A percentile compares a stretch with the other conserved stretches of the same genome.
phyloP scores from a whole-genome alignment of 352 stramenopile genomes.

The Globisporangium irregulare region DNA sequence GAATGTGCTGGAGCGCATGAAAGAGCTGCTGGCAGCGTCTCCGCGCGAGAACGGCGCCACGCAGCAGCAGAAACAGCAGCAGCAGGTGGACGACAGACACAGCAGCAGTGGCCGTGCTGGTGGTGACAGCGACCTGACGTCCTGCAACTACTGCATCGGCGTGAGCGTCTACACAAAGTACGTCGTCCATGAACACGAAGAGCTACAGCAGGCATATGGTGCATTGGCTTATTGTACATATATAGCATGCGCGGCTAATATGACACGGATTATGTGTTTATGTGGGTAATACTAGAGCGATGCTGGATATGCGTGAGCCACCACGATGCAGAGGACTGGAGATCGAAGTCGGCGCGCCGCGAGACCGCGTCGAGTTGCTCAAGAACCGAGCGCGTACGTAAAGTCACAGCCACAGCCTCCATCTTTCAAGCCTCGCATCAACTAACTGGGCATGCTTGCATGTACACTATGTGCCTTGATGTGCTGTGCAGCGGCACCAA shows the following conservation, averaged over 20 bases:
- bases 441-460: not conserved
- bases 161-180: constrained; percentile 72
- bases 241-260: not conserved
- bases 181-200: not conserved
- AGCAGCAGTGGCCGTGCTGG: not conserved
- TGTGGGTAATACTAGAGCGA: constrained; percentile 22
- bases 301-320: constrained; percentile 44
- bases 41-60: constrained; percentile 10
- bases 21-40: constrained; percentile 6
- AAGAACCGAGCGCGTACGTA: constrained; percentile 42
- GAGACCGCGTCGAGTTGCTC: constrained; percentile 46
- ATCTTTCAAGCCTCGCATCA: not conserved
- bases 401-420: not conserved
- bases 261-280: not conserved
- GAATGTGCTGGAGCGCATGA: not conserved
- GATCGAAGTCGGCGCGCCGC: constrained; percentile 32
- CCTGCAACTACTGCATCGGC: constrained; percentile 58
- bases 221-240: not conserved
- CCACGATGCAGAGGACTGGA: constrained; percentile 58
- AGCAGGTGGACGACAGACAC: not conserved
- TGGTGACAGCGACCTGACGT: constrained; percentile 4
- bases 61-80: constrained; percentile 10
- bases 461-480: not conserved
- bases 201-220: not conserved
- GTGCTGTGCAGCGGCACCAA: constrained; percentile 25